A percentile compares a stretch with the other conserved stretches of the same genome.
These are phyloP conservation scores for Pyrrhoderma lamaoense DNA, from an alignment of 1,284 basidiomycete genomes.

Conservation along the genomic window DNA sequence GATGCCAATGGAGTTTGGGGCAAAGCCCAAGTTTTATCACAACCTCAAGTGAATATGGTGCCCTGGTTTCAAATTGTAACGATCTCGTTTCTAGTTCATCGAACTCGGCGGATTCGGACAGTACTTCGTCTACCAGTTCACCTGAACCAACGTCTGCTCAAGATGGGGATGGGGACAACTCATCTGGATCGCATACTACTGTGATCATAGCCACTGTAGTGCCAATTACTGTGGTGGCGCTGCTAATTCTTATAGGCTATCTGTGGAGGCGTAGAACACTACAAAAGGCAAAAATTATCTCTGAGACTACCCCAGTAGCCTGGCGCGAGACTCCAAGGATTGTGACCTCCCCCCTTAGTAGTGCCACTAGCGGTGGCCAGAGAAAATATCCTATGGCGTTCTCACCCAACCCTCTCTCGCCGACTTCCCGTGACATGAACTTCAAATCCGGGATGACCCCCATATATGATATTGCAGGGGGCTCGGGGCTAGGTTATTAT, in stretches of 20 bases:
- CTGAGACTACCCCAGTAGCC: neutral
- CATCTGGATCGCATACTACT: no score
- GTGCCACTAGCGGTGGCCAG: neutral
- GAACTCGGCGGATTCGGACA: conserved; percentile 8
- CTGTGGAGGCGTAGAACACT: neutral
- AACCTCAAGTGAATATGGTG: conserved; percentile 8
- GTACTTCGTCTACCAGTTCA: neutral
- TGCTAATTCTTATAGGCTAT: conserved; percentile 3
- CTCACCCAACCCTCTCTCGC: no score
- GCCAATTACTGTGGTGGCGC: conserved; percentile 1
- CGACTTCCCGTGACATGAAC: neutral
- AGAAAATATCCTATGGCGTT: no score
- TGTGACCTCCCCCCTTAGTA: neutral
- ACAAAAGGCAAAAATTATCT: neutral
- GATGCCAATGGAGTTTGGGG: conserved; percentile 13
- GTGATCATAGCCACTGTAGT: conserved; percentile 7
- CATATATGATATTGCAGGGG: neutral
- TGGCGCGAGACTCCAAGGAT: neutral
- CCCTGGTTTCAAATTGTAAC: conserved; percentile 8
- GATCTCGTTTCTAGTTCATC: conserved; percentile 8
- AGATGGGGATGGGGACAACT: no score
- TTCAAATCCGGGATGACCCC: no score
- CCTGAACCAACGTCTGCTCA: neutral
- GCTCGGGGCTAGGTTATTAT: neutral
- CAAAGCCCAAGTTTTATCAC: conserved; percentile 5